These are phyloP conservation scores for Neotropicomus parvogracilis DNA, from an alignment of 1,284 basidiomycete species.

Conservation along the genomic window DNA sequence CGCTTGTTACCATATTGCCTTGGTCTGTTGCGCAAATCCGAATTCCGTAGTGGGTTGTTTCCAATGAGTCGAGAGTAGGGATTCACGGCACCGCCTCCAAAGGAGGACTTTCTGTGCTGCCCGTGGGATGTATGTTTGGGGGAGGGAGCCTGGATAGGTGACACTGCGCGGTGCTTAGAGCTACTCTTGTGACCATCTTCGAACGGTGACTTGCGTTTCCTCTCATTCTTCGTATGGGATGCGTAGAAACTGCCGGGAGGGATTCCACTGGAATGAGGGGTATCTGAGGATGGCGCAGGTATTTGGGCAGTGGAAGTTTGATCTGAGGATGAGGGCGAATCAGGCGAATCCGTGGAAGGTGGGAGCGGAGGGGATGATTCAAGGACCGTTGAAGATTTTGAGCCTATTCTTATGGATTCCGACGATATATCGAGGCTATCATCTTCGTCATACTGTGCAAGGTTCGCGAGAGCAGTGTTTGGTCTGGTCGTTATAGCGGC, in stretches of 20 bases:
- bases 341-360: conserved; percentile 29
- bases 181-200: conserved; percentile 24
- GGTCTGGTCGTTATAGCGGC: conserved; percentile 39
- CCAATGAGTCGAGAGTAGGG: conserved; percentile 36
- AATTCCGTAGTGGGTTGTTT: conserved; percentile 35
- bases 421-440: conserved; percentile 37
- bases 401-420: conserved; percentile 22
- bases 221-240: conserved; percentile 27
- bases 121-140: conserved; percentile 23
- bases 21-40: conserved; percentile 21
- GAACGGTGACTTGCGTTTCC: conserved; percentile 42
- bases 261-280: conserved; percentile 32
- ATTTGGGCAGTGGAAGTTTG: conserved; percentile 20
- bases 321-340: conserved; percentile 23
- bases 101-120: conserved; percentile 32
- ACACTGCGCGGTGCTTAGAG: conserved; percentile 27
- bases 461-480: conserved; percentile 44
- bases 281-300: conserved; percentile 25
- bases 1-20: conserved; percentile 32
- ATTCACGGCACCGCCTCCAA: conserved; percentile 33
- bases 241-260: conserved; percentile 49
- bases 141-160: conserved; percentile 26
- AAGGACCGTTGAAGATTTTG: conserved; percentile 27
- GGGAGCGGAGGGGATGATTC: conserved; percentile 26
- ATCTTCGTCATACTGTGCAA: conserved; percentile 56